Base-by-base conservation (phyloP, 2,329 filamentous ascomycete genomes). In the Cladosporium velox region DNA sequence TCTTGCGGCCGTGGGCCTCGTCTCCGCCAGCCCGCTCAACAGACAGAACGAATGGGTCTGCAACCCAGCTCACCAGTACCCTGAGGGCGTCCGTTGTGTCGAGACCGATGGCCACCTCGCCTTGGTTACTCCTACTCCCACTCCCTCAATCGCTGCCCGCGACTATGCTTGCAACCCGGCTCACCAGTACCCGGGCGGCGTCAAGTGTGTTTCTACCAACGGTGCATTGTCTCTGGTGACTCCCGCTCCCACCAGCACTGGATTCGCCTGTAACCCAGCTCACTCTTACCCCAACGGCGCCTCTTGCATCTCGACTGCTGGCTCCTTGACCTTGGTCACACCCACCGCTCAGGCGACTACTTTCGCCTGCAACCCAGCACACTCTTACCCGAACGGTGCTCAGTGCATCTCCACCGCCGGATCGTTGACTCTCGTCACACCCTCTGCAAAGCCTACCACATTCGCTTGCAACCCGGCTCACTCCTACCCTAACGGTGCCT, bases 21-120 rank as follows among this genome's bases (percentile, higher is more conserved):
- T 68, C 32, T 72, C 76, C 30, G 77, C 78, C 52, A 77, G 75
- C 55, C 79, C 79, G 32, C 72, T 73, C 66, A 77, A 52, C 26
- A 55, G 32, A 30, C 41, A 47, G 41, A 26, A 38, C 26, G 65
- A 67, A 58, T 72, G 70, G 59, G 49, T 47, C 49, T 66, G 63
- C 66, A 65, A 68, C 68, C 66, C 70, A 32, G 71, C 71, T 8
- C 65, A 70, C 55, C 28, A 54, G n/a, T 71, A 71, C 28, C 69
- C 67, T n/a, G 63, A 67, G 4, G 70, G 70, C 55, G 69, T 69
- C 21, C 59, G 44, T 30, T 72, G 71, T 52, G 35, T 64, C 32
- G 64, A 60, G 3, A 61, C 66, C 18, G 60, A 64, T 18, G 70
- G 69, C 35, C 64, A 26, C 2, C 47, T 70, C 24, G 61, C 69